phyloP scores from a whole-genome alignment of 2,329 filamentous ascomycete genomes.

The Xylaria digitata region DNA sequence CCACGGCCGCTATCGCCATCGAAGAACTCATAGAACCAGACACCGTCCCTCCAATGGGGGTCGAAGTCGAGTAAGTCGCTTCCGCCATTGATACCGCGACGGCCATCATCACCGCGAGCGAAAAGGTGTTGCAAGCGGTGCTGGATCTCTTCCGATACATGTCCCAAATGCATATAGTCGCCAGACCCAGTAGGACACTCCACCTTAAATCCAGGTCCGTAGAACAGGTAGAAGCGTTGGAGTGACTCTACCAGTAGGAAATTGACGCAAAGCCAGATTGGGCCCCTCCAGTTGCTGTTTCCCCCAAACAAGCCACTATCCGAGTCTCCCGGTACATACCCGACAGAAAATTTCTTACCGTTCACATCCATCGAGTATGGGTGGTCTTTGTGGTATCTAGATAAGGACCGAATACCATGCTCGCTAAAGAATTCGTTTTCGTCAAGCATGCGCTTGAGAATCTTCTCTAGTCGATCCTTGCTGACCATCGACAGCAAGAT shows the following conservation, averaged over 20 bases:
- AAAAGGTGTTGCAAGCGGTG: slow-evolving; percentile 94
- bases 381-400: slow-evolving; percentile 88
- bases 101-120: slow-evolving; percentile 83
- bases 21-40: slow-evolving; percentile 99
- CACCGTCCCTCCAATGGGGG: slow-evolving; percentile 88
- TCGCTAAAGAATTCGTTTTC: slow-evolving; percentile 93
- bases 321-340: slow-evolving; percentile 94
- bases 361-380: slow-evolving; percentile 97
- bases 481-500: slow-evolving; percentile 90
- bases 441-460: slow-evolving; percentile 90
- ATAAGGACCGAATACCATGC: slow-evolving; percentile 90
- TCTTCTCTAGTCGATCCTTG: slow-evolving; percentile 90
- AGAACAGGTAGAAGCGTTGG: slow-evolving; percentile 97
- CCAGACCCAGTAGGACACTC: slow-evolving; percentile 95
- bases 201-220: slow-evolving; percentile 86
- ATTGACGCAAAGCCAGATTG: slow-evolving; percentile 96
- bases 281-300: slow-evolving; percentile 97
- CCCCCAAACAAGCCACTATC: slow-evolving; percentile 95
- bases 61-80: slow-evolving; percentile 91
- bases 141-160: slow-evolving; percentile 94
- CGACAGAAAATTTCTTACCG: slow-evolving; percentile 86
- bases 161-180: slow-evolving; percentile 94
- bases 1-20: slow-evolving; percentile 92
- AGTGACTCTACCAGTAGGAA: slow-evolving; percentile 93
- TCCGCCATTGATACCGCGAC: slow-evolving; percentile 87